phyloP scores from a whole-genome alignment of 495 filamentous ascomycete genomes.

The Rostrohypoxylon terebratum region DNA sequence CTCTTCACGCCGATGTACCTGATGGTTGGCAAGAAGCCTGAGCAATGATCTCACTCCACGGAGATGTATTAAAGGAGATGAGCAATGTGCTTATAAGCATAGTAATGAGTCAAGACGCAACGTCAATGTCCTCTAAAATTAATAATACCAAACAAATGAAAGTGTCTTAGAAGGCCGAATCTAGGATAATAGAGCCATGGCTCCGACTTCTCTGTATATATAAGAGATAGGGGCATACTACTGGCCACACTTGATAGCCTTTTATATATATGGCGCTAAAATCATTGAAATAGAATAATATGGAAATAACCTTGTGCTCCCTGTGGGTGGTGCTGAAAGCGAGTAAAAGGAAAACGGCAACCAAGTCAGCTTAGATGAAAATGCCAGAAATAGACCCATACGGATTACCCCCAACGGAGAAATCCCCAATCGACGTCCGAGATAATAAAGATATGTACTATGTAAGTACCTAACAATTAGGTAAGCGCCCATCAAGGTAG shows the following conservation, averaged over 20 bases:
- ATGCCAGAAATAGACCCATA: not conserved
- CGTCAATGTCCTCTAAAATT: slow-evolving; percentile 33
- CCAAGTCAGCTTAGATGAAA: not conserved
- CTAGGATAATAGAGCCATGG: not conserved
- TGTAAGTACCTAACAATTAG: too few species aligned
- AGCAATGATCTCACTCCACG: slow-evolving; percentile 43
- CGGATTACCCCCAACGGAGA: slow-evolving; percentile 47
- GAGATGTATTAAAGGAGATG: not conserved
- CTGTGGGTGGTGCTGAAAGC: not conserved
- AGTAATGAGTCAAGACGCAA: slow-evolving; percentile 41
- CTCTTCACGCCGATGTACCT: slow-evolving; percentile 99
- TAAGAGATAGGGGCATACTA: slow-evolving; percentile 17
- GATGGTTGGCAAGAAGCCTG: slow-evolving; percentile 96
- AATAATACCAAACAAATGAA: slow-evolving; percentile 18
- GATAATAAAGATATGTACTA: not conserved
- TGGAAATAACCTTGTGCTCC: not conserved
- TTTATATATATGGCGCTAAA: slow-evolving; percentile 21
- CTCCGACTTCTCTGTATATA: slow-evolving; percentile 36
- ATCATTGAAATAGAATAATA: slow-evolving; percentile 21
- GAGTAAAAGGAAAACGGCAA: not conserved
- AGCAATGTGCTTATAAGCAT: slow-evolving; percentile 42
- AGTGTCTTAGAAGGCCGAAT: slow-evolving; percentile 1
- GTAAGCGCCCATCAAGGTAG: not conserved
- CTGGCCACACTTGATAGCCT: slow-evolving; percentile 12
- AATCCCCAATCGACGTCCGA: slow-evolving; percentile 38